Evolutionary conservation across 2,329 filamentous ascomycete species (phyloP), one percentile per base, ranked within the genome.

Genomic region (Coniella lustricola): DNA sequence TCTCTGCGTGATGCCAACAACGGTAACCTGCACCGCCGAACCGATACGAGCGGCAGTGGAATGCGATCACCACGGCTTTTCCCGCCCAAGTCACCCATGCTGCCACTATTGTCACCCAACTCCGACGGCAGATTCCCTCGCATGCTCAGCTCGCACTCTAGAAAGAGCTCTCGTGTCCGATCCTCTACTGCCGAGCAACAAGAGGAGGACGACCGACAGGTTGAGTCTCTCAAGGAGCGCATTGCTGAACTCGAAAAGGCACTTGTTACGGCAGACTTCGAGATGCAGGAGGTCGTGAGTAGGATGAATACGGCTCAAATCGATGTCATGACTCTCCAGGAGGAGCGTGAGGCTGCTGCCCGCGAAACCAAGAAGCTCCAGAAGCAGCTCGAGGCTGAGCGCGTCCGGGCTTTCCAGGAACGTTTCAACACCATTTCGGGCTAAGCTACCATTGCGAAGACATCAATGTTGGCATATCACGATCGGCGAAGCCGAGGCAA

Each of bases 191-290:
- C 75, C 44, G 83, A 85, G 20, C 79, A 81, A 10, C 82, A 93
- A 56, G 85, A 85, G 35, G 77, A 82, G 12, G 83, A 94, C 57
- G 84, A 85, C 44, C 77, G 82, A 12, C 81, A 88, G 69, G 82
- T 91, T 45, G 79, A 86, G 52, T 74, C 79, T 50, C 79, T 98
- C 31, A 86, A 90, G 63, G 79, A 81, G 52, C 82, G 85, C 52
- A 87, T 97, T 7, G 72, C 81, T 49, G 89, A 95, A 67, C 79
- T 98, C 3, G 93, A 98, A 71, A 83, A 81, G 59, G 85, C 90
- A 14, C 73, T 94, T 12, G 68, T 76, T 4, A 79, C 88, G 55
- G 85, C 88, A 14, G 88, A 93, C 59, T 71, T 72, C 43, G 87
- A 91, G 67, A 91, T 93, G 85, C 81, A 88, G 61, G 82, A 88